phyloP scores from a whole-genome alignment of 2,329 filamentous ascomycete species.

The Aspergillus versicolor region DNA sequence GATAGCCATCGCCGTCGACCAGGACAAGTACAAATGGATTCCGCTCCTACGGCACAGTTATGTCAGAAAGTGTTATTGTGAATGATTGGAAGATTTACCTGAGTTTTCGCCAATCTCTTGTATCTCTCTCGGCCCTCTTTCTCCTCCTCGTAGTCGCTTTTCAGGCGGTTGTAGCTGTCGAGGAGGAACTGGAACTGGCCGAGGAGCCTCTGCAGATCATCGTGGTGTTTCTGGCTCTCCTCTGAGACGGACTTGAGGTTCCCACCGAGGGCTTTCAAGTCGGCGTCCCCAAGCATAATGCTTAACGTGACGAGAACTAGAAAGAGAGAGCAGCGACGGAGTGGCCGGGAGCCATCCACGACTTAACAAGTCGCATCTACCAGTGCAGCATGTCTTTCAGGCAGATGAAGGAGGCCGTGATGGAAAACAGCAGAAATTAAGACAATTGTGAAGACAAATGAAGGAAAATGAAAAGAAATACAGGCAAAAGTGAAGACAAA shows the following conservation, averaged over 20 bases:
- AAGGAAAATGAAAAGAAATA: too few relatives aligned
- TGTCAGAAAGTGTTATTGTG: background rate
- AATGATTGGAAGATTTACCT: conserved; percentile 27
- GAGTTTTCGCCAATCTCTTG: conserved; percentile 52
- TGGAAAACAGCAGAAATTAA: too few relatives aligned
- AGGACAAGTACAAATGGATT: conserved; percentile 62
- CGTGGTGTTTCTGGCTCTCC: conserved; percentile 30
- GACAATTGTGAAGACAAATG: too few relatives aligned
- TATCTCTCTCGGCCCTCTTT: conserved; percentile 55
- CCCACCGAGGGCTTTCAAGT: conserved; percentile 17
- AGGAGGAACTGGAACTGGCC: conserved; percentile 48
- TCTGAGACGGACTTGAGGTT: conserved; percentile 12
- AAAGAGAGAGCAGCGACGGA: too few relatives aligned
- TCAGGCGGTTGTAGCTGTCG: conserved; percentile 55
- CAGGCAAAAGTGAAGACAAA: too few relatives aligned
- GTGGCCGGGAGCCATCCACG: too few relatives aligned
- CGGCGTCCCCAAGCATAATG: conserved; percentile 20
- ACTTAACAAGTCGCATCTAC: too few relatives aligned
- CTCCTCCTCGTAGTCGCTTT: conserved; percentile 59
- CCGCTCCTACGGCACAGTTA: conserved; percentile 38
- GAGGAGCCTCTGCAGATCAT: conserved; percentile 34
- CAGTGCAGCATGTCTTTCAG: too few relatives aligned
- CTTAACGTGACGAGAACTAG: too few relatives aligned
- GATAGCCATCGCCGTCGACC: conserved; percentile 62
- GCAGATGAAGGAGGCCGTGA: too few relatives aligned